Percentiles rank a stretch among this genome's conserved stretches.
Conservation (phyloP, 306 rosid genomes). For the Medicago lupulina region DNA sequence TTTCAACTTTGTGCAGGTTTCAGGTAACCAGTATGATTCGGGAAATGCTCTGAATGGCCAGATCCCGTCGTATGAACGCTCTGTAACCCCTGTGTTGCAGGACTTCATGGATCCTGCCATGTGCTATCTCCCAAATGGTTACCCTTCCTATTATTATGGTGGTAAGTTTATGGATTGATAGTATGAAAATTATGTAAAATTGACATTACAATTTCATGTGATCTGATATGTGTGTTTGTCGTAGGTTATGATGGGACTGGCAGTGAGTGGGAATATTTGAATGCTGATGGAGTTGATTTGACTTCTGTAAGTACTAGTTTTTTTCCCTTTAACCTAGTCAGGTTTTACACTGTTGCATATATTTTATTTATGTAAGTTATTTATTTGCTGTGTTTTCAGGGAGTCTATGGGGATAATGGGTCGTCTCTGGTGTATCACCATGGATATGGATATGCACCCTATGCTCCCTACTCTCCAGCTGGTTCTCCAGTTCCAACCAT, state of each 20-base stretch:
- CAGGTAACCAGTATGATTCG: slow-evolving; percentile 74
- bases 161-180: slow-evolving; percentile 48
- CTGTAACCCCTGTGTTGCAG: slow-evolving; percentile 71
- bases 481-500: slow-evolving; percentile 93
- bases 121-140: slow-evolving; percentile 81
- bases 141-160: slow-evolving; percentile 79
- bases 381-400: slow-evolving; percentile 45
- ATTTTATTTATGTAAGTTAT: not conserved
- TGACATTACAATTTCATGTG: not conserved
- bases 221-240: slow-evolving; percentile 9
- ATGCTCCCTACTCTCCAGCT: slow-evolving; percentile 90
- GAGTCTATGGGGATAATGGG: slow-evolving; percentile 89
- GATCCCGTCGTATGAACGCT: slow-evolving; percentile 74
- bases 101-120: slow-evolving; percentile 75
- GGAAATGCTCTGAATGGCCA: slow-evolving; percentile 74
- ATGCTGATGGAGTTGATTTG: slow-evolving; percentile 86
- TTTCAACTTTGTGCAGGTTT: slow-evolving; percentile 50
- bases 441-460: slow-evolving; percentile 90
- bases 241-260: slow-evolving; percentile 76
- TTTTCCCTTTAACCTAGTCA: too few relatives aligned
- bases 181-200: not conserved
- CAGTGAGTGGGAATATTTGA: slow-evolving; percentile 70
- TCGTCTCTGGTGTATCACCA: slow-evolving; percentile 87
- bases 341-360: not conserved
- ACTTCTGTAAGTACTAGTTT: slow-evolving; percentile 60